Evolutionary conservation across 129 eudicot genomes (phyloP).

Genomic region (carrot (Daucus carota)): DNA sequence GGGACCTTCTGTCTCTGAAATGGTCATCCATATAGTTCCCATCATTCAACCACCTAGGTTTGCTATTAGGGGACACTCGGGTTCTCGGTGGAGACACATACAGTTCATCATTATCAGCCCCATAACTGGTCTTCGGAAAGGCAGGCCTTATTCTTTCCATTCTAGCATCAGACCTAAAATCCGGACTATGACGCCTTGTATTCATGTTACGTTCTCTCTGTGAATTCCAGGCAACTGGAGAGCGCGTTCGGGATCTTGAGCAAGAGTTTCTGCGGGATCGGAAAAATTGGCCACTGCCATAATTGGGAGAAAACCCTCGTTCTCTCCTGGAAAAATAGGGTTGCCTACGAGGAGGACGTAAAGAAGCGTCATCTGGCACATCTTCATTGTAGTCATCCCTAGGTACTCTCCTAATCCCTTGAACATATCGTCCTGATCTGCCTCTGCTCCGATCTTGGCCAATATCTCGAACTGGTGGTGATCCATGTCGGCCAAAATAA

Average conservation of each 20-base stretch:
- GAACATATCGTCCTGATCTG: conserved; percentile 30
- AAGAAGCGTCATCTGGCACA: conserved; percentile 12
- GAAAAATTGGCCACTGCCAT: conserved; percentile 22
- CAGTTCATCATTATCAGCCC: conserved; percentile 27
- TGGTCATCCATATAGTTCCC: conserved; percentile 31
- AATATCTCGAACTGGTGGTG: conserved; percentile 24
- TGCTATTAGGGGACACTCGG: conserved; percentile 31
- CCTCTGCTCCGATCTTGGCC: conserved; percentile 39
- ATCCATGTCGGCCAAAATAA: conserved; percentile 30
- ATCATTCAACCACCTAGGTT: conserved; percentile 39
- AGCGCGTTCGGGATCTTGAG: conserved; percentile 65
- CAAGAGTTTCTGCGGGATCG: conserved; percentile 43
- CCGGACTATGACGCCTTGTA: conserved; percentile 41
- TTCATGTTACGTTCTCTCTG: conserved; percentile 34
- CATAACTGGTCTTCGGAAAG: conserved; percentile 32
- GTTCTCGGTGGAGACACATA: conserved; percentile 33
- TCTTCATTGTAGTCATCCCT: conserved; percentile 46
- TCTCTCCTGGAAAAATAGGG: conserved; percentile 35
- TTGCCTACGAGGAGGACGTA: conserved; percentile 25
- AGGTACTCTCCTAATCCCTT: conserved; percentile 39
- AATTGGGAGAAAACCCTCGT: conserved; percentile 39
- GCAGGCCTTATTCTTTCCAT: conserved; percentile 38
- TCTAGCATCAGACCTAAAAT: conserved; percentile 46
- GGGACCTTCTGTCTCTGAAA: conserved; percentile 44
- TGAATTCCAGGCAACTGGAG: conserved; percentile 55